Evolutionary conservation across 179 eudicot species (phyloP), one percentile per base, ranked within the genome.

Genomic region (Drosera spatulata): DNA sequence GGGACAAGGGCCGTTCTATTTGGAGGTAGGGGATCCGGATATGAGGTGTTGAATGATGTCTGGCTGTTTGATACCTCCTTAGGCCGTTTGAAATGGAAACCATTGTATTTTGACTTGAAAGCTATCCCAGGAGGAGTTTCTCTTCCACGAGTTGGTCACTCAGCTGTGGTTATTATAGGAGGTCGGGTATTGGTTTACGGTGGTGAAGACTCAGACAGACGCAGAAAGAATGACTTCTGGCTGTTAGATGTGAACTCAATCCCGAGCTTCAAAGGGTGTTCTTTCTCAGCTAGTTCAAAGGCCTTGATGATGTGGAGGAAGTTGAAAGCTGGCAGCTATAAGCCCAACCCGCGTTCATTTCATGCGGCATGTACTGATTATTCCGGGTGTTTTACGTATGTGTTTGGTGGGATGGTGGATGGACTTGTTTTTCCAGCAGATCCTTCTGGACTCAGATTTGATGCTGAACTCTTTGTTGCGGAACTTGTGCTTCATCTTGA

Each of bases 91-190:
- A 78, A 77, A 66, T 94, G 99, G 99, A 64, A 71, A 41, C 86
- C 72, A 10, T 43, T 83, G 61, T 33, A 60, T 12, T 82, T 73
- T 50, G 88, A 90, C 66, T n/a, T 77, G 50, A 66, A 53, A 3
- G 80, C 61, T 45, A 56, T 85, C 47, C 82, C 95, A 2, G 75
- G 73, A 60, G 95, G 91, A 41, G 8, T 66, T 39, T 69, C 85
- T 40, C 93, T 94, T 50, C 85, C 97, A 40, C 67, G 99, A 63
- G 99, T 94, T 42, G 99, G 99, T 53, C 99, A 94, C 78, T 89
- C 99, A 1, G 97, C 99, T 22, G 82, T 80, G 57, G 85, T 85
- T 9, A 70, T 78, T 38, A 60, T 85, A 55, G 97, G 99, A 49
- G 88, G 95, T 2, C 67, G 82, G 2, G 52, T 93, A 62, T 81